phyloP scores from a whole-genome alignment of 108 stramenopile species.

The Fragilaria crotonensis region DNA sequence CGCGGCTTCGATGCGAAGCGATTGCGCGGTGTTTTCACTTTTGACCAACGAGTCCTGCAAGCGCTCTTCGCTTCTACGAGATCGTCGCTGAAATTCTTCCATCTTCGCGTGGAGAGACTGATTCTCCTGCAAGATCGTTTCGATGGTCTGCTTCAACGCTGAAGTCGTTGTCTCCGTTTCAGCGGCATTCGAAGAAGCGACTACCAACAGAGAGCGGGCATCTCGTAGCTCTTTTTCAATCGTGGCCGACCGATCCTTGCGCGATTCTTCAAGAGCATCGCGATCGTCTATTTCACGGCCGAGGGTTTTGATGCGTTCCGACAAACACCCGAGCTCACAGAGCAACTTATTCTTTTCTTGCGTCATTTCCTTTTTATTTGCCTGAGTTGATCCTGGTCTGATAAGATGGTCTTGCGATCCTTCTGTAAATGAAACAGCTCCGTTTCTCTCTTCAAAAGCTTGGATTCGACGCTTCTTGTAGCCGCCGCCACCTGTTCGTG shows the following conservation, averaged over 20 bases:
- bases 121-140: slow-evolving; percentile 43
- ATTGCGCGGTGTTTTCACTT: slow-evolving; percentile 46
- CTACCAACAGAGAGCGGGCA: slow-evolving; percentile 32
- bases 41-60: slow-evolving; percentile 30
- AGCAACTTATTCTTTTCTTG: slow-evolving; percentile 15
- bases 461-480: slow-evolving; percentile 32
- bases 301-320: slow-evolving; percentile 22
- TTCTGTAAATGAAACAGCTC: slow-evolving; percentile 35
- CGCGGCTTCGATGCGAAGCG: slow-evolving; percentile 42
- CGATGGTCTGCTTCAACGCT: slow-evolving; percentile 39
- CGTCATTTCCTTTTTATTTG: slow-evolving; percentile 15
- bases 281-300: slow-evolving; percentile 32
- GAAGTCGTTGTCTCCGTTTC: slow-evolving; percentile 49
- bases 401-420: slow-evolving; percentile 20
- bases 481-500: slow-evolving; percentile 43
- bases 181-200: slow-evolving; percentile 39
- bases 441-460: slow-evolving; percentile 38
- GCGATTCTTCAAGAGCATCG: slow-evolving; percentile 39
- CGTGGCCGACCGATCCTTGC: slow-evolving; percentile 27
- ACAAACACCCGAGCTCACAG: slow-evolving; percentile 3
- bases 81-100: slow-evolving; percentile 9
- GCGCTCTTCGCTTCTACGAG: slow-evolving; percentile 28
- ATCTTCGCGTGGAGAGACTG: slow-evolving; percentile 46
- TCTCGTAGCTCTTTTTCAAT: slow-evolving; percentile 41
- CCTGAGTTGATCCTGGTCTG: slow-evolving; percentile 28